Conservation (phyloP, 2,329 filamentous ascomycete genomes). For the Rachicladosporium sp. region DNA sequence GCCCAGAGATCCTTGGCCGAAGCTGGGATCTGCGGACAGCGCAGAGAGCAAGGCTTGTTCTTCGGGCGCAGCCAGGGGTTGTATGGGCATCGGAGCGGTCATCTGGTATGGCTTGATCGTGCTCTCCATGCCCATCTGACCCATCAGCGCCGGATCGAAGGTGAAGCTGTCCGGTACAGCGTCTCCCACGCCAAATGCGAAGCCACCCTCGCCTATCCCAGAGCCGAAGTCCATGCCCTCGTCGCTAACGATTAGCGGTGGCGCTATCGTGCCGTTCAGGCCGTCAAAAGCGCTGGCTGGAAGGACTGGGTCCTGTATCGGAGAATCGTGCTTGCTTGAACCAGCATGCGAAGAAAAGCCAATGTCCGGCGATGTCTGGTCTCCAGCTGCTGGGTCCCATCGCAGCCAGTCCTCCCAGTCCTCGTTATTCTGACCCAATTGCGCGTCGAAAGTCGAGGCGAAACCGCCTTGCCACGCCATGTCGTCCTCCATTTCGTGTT, state of each 20-base stretch:
- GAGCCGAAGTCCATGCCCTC: slow-evolving; percentile 17
- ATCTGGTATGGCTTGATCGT: slow-evolving; percentile 16
- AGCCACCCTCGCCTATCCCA: slow-evolving; percentile 12
- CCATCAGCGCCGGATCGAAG: slow-evolving; percentile 14
- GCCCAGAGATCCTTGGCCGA: slow-evolving; percentile 1
- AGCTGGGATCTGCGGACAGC: slow-evolving; percentile 10
- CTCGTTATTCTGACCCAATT: slow-evolving; percentile 14
- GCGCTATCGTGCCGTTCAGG: slow-evolving; percentile 16
- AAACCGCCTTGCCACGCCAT: slow-evolving; percentile 4
- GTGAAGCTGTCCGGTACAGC: slow-evolving; percentile 17
- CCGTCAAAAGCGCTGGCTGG: slow-evolving; percentile 13
- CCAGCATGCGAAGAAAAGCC: slow-evolving; percentile 19
- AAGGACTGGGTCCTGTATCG: slow-evolving; percentile 20
- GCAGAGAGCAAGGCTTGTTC: slow-evolving; percentile 12
- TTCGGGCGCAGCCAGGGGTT: slow-evolving; percentile 9
- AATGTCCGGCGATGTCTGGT: slow-evolving; percentile 23
- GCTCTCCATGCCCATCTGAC: slow-evolving; percentile 7
- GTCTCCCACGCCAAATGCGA: slow-evolving; percentile 15
- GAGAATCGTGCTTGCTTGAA: slow-evolving; percentile 24
- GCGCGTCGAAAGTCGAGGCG: slow-evolving; percentile 3
- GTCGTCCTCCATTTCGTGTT: neutral
- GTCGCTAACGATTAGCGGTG: slow-evolving; percentile 23
- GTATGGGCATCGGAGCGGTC: slow-evolving; percentile 14
- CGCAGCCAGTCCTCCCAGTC: slow-evolving; percentile 38
- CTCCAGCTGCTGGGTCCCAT: slow-evolving; percentile 29